Percentiles rank a stretch among this genome's conserved stretches.
Evolutionary conservation across 352 stramenopile species (phyloP).

Genomic region (Phytophthora niederhauseri): DNA sequence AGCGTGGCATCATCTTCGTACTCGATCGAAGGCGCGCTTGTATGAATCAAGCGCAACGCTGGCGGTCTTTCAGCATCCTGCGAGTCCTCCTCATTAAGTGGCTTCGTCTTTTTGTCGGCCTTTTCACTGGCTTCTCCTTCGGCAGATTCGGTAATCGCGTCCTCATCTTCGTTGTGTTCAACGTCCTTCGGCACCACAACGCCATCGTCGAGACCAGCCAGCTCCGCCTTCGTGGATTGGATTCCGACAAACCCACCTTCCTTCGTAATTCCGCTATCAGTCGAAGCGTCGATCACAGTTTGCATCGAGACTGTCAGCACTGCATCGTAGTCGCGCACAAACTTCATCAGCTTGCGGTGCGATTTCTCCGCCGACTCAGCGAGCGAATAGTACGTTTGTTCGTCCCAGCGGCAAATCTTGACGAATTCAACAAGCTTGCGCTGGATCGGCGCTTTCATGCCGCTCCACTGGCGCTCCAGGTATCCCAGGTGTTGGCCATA

Average conservation of each 20-base stretch:
- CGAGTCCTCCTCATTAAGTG: conserved; percentile 10
- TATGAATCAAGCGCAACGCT: conserved; percentile 36
- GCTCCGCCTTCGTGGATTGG: conserved; percentile 67
- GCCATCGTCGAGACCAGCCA: conserved; percentile 55
- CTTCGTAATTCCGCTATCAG: conserved; percentile 82
- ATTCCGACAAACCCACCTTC: conserved; percentile 83
- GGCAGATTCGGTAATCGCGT: conserved; percentile 5
- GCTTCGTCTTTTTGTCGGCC: conserved; percentile 20
- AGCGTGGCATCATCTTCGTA: conserved; percentile 12
- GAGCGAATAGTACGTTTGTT: conserved; percentile 99
- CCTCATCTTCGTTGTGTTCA: conserved; percentile 36
- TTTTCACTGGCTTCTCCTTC: conserved; percentile 12
- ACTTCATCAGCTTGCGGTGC: conserved; percentile 98
- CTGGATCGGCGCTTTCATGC: conserved; percentile 95
- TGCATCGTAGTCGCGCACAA: conserved; percentile 93
- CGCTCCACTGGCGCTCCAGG: conserved; percentile 83
- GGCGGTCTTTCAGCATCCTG: conserved; percentile 22
- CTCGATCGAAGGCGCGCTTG: conserved; percentile 1
- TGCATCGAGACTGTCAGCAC: conserved; percentile 85
- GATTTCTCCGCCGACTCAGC: conserved; percentile 98
- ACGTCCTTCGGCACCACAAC: conserved; percentile 43
- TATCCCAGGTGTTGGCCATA: conserved; percentile 93
- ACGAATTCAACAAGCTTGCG: conserved; percentile 98
- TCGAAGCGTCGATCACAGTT: conserved; percentile 89
- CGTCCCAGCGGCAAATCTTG: conserved; percentile 99